A percentile compares a stretch with the other conserved stretches of the same genome.
These are phyloP conservation scores for Pueraria montana DNA, from an alignment of 306 rosid species.

Conservation along the genomic window DNA sequence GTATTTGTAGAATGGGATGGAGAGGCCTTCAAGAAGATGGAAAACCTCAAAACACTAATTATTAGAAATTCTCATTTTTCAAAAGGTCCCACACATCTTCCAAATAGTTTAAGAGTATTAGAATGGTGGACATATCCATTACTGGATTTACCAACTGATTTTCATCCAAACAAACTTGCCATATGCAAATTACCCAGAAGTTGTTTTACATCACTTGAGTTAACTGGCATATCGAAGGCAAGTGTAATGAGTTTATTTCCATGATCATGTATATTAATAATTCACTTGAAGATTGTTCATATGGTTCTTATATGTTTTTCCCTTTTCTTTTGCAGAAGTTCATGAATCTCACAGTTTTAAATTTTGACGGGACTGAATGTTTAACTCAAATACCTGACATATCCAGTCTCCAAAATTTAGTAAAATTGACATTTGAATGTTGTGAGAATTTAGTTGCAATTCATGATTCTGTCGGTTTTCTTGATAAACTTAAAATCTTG, in stretches of 20 bases:
- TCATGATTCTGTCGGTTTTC: neutral
- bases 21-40: constrained; percentile 10
- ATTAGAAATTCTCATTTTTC: constrained; percentile 9
- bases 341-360: neutral
- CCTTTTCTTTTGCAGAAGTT: neutral
- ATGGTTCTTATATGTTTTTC: neutral
- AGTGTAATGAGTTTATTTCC: neutral
- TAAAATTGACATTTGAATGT: neutral
- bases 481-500: neutral
- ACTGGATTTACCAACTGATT: constrained; percentile 43
- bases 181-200: neutral
- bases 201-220: constrained; percentile 4
- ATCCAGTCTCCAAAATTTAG: neutral
- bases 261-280: neutral
- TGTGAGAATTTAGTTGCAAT: too few relatives aligned
- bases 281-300: neutral
- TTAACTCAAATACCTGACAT: neutral
- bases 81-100: constrained; percentile 40
- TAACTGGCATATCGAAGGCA: neutral
- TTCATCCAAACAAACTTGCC: neutral
- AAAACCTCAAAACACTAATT: constrained; percentile 36
- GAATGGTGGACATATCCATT: constrained; percentile 51
- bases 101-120: constrained; percentile 40
- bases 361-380: neutral
- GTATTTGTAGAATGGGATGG: constrained; percentile 33